Evolutionary conservation across 2,329 filamentous ascomycete species (phyloP).

Genomic region (Colletotrichum melonis): DNA sequence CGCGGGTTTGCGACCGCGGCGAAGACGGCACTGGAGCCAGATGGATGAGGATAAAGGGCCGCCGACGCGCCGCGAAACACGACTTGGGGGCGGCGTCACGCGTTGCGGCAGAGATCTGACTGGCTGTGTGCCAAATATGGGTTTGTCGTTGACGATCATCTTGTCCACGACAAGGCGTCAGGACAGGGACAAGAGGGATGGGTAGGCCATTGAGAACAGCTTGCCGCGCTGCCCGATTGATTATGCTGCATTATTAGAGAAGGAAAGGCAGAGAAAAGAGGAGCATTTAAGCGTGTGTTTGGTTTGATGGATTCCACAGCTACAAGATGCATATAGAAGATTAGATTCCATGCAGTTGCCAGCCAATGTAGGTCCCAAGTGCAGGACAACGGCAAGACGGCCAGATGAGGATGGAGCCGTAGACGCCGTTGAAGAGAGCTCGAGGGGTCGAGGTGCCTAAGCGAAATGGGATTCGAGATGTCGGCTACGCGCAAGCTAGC

Average conservation of each 20-base stretch:
- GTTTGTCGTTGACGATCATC: neutral
- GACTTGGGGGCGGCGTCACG: neutral
- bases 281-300: slow-evolving; percentile 25
- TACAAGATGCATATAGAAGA: slow-evolving; percentile 15
- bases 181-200: neutral
- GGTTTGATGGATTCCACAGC: slow-evolving; percentile 20
- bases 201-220: slow-evolving; percentile 10
- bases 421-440: neutral
- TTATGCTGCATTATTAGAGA: neutral
- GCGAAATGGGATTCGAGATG: slow-evolving; percentile 15
- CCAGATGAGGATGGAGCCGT: neutral
- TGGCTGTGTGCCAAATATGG: neutral
- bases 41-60: neutral
- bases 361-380: neutral
- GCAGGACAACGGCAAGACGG: neutral
- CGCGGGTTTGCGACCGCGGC: neutral
- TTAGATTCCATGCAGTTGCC: neutral
- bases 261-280: slow-evolving; percentile 1
- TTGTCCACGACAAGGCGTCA: slow-evolving; percentile 1
- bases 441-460: neutral
- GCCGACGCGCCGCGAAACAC: neutral
- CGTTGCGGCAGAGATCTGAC: neutral
- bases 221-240: slow-evolving; percentile 17
- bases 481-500: slow-evolving; percentile 1
- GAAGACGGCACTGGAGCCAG: neutral